A percentile compares a stretch with the other conserved stretches of the same genome.
phyloP scores from a whole-genome alignment of 129 eudicot genomes.

The Escallonia herrerae region DNA sequence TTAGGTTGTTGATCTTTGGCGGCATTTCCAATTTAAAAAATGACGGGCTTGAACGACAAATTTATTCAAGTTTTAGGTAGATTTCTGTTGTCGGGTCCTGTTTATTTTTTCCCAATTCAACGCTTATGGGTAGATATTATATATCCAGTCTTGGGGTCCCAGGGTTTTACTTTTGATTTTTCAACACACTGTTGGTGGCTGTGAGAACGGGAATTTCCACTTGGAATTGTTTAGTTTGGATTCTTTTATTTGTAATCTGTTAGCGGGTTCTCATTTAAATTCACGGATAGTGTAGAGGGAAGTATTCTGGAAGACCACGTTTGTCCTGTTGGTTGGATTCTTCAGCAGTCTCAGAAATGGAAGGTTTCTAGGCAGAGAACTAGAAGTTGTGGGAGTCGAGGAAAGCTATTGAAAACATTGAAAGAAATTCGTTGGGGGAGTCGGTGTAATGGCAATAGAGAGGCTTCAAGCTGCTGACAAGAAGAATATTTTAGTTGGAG shows the following conservation, averaged over 20 bases:
- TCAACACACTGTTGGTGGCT: conserved; percentile 17
- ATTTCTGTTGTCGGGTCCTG: conserved; percentile 21
- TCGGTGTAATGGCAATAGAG: conserved; percentile 23
- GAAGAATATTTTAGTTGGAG: conserved; percentile 70
- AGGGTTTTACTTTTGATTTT: conserved; percentile 21
- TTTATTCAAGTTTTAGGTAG: conserved; percentile 32
- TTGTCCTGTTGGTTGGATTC: conserved; percentile 26
- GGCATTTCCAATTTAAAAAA: conserved; percentile 32
- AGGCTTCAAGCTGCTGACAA: conserved; percentile 31
- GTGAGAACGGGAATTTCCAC: conserved; percentile 13
- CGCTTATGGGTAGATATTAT: conserved; percentile 12
- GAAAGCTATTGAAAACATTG: no score
- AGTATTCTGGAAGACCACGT: conserved; percentile 12
- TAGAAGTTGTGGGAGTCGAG: no score
- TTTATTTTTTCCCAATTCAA: conserved; percentile 10
- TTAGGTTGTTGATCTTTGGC: conserved; percentile 51
- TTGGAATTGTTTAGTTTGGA: conserved; percentile 23
- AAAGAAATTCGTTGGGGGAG: background rate
- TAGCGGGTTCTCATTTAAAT: conserved; percentile 4
- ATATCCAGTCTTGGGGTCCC: conserved; percentile 8
- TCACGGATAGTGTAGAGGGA: background rate
- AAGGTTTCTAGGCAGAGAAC: no score
- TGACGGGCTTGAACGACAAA: conserved; percentile 51
- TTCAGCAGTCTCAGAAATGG: background rate
- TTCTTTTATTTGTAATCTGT: conserved; percentile 19